These are phyloP conservation scores for Amylostereum areolatum DNA, from an alignment of 1,284 basidiomycete genomes.

Conservation along the genomic window DNA sequence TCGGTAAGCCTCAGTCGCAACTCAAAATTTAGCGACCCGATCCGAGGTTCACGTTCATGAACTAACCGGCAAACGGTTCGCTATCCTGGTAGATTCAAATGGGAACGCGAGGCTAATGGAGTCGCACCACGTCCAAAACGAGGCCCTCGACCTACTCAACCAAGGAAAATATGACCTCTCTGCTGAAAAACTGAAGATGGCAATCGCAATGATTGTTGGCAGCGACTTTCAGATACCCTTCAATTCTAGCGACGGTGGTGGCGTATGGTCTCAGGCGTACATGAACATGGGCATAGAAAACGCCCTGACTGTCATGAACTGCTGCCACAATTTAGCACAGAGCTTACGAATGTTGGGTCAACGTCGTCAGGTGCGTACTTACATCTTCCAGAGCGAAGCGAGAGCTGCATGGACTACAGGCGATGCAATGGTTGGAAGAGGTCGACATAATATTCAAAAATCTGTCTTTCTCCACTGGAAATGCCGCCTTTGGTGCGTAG, in stretches of 20 bases:
- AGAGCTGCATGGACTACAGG: not conserved
- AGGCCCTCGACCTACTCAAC: no score
- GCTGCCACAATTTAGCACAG: not conserved
- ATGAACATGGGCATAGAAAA: not conserved
- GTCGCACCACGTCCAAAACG: no score
- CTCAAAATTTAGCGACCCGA: no score
- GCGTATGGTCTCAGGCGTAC: not conserved
- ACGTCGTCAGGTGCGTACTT: not conserved
- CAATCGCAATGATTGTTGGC: not conserved
- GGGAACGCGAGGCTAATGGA: no score
- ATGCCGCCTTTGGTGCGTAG: conserved; percentile 2
- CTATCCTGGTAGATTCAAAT: no score
- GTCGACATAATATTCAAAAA: not conserved
- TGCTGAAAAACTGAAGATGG: not conserved
- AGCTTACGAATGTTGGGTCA: not conserved
- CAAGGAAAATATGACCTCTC: no score
- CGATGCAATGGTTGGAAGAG: not conserved
- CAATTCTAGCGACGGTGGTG: not conserved
- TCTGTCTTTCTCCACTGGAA: not conserved
- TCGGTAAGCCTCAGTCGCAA: no score
- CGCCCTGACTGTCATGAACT: not conserved
- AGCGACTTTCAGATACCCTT: not conserved
- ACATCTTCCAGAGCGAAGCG: no score
- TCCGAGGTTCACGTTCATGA: no score
- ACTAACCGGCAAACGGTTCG: no score